A percentile compares a stretch with the other conserved stretches of the same genome.
phyloP scores from a whole-genome alignment of 805 yeast species.

The Grigorovia jiainica region DNA sequence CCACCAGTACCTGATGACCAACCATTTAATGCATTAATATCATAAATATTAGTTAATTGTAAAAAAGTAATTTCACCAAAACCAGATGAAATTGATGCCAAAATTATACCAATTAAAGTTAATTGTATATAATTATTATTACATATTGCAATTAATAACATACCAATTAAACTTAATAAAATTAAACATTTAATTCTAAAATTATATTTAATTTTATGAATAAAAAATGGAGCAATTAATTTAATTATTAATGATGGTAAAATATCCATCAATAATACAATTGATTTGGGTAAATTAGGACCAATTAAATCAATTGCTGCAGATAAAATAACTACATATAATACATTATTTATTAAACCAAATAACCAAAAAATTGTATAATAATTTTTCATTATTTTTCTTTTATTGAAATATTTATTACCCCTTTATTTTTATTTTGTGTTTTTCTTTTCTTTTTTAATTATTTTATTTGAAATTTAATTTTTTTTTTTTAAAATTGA shows the following conservation, averaged over 20 bases:
- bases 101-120: conserved; percentile 55
- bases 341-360: conserved; percentile 79
- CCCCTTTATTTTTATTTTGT: background rate
- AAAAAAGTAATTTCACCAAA: conserved; percentile 85
- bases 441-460: no score
- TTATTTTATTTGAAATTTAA: no score
- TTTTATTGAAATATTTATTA: background rate
- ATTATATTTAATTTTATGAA: conserved; percentile 54
- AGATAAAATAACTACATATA: conserved; percentile 82
- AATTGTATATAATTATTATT: conserved; percentile 18
- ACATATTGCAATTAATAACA: conserved; percentile 46
- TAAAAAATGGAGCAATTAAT: conserved; percentile 65
- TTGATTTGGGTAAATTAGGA: conserved; percentile 69
- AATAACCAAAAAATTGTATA: conserved; percentile 64
- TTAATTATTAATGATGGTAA: conserved; percentile 72
- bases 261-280: conserved; percentile 78
- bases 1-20: conserved; percentile 96
- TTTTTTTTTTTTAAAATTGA: no score
- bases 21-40: conserved; percentile 53
- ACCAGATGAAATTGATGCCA: conserved; percentile 82
- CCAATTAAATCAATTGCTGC: conserved; percentile 93
- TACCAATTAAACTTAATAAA: conserved; percentile 55
- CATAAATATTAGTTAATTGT: conserved; percentile 74
- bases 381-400: conserved; percentile 7
- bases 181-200: conserved; percentile 48